Evolutionary conservation across 1,284 basidiomycete genomes (phyloP).

Genomic region (Marasmius oreades): DNA sequence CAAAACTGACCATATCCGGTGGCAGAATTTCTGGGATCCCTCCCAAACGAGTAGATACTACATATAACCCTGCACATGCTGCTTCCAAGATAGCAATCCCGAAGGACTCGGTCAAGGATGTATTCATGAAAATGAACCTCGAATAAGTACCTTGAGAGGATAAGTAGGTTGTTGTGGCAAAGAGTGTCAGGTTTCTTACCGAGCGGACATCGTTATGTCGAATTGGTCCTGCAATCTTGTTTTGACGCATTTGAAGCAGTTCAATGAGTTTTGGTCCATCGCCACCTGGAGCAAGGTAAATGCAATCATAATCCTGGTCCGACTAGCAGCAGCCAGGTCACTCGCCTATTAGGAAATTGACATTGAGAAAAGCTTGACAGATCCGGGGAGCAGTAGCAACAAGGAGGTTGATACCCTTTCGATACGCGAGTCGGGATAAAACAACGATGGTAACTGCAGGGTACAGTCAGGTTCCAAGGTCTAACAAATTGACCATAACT

Average conservation of each 20-base stretch:
- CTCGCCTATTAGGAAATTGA: conserved; percentile 84
- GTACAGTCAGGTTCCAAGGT: not conserved
- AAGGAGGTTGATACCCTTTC: conserved; percentile 96
- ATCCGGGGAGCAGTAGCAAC: conserved; percentile 90
- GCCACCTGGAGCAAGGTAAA: conserved; percentile 59
- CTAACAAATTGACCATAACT: conserved; percentile 21
- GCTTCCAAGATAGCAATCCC: conserved; percentile 97
- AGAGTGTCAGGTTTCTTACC: conserved; percentile 39
- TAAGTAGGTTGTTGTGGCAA: not conserved
- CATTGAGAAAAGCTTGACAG: conserved; percentile 79
- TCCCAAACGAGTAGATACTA: conserved; percentile 92
- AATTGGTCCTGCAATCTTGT: conserved; percentile 82
- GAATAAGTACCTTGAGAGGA: conserved; percentile 68
- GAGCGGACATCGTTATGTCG: conserved; percentile 78
- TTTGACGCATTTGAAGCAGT: conserved; percentile 94
- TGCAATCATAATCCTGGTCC: not conserved
- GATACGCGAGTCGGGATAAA: conserved; percentile 92
- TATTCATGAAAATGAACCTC: conserved; percentile 92
- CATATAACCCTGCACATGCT: conserved; percentile 90
- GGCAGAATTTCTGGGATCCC: conserved; percentile 96
- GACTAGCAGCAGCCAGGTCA: conserved; percentile 18
- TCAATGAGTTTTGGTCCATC: conserved; percentile 96
- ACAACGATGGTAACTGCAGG: conserved; percentile 86
- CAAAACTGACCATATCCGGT: conserved; percentile 91
- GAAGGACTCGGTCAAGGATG: conserved; percentile 95